Conservation (phyloP, 768 basidiomycete genomes). For the Panus rudis region DNA sequence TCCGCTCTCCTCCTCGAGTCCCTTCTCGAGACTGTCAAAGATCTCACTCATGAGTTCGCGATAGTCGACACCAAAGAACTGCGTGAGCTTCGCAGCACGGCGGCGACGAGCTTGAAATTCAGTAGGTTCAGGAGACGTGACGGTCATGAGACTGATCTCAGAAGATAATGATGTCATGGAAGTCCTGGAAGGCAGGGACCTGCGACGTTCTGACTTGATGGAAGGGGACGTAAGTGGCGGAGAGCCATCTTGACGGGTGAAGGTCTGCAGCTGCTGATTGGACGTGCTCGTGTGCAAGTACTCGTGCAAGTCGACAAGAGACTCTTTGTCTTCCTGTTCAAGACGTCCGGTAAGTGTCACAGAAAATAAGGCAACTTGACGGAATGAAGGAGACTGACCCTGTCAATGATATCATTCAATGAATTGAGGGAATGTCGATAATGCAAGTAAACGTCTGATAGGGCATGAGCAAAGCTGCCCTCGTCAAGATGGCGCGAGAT, state of each 20-base stretch:
- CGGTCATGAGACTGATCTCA: constrained; percentile 35
- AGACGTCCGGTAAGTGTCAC: neutral
- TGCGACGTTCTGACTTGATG: constrained; percentile 52
- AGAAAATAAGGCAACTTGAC: neutral
- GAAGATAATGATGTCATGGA: constrained; percentile 56
- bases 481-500: constrained; percentile 21
- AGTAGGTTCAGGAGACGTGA: constrained; percentile 33
- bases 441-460: constrained; percentile 58
- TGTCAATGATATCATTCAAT: constrained; percentile 71
- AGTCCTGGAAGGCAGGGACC: constrained; percentile 59
- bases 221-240: constrained; percentile 4
- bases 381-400: constrained; percentile 40
- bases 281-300: constrained; percentile 40
- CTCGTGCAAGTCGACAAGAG: constrained; percentile 68
- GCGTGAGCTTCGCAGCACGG: constrained; percentile 75
- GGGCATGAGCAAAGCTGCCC: constrained; percentile 7
- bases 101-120: constrained; percentile 67
- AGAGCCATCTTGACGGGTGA: constrained; percentile 11
- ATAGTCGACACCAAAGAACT: constrained; percentile 87
- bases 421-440: constrained; percentile 79
- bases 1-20: constrained; percentile 59
- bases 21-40: constrained; percentile 75
- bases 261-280: constrained; percentile 22
- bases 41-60: constrained; percentile 70
- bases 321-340: constrained; percentile 67